Conservation (phyloP, 305 asterid genomes). For the Solanum chacoense region DNA sequence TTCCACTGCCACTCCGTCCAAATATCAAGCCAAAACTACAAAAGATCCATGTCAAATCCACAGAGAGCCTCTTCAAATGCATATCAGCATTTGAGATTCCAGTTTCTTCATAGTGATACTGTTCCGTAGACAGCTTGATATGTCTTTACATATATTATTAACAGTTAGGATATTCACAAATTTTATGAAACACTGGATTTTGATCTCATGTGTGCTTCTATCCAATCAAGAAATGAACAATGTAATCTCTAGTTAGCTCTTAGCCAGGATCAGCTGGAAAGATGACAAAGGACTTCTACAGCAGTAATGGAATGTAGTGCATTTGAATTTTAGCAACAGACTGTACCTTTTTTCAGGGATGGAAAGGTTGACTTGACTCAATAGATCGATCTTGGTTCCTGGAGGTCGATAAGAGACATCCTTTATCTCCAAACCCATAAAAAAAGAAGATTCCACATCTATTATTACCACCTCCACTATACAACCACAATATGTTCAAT, state of each 20-base stretch:
- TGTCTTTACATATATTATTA: not conserved
- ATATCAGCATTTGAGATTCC: not conserved
- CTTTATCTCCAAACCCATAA: conserved; percentile 35
- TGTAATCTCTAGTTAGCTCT: not conserved
- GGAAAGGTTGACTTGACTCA: conserved; percentile 53
- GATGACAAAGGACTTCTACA: not conserved
- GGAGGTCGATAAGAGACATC: conserved; percentile 70
- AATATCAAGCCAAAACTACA: conserved; percentile 71
- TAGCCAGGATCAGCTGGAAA: not conserved
- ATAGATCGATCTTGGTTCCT: conserved; percentile 66
- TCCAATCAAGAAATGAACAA: not conserved
- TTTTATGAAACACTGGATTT: not conserved
- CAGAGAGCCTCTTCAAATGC: not conserved
- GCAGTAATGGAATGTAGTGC: not conserved
- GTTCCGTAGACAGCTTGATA: not conserved
- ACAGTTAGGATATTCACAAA: not conserved
- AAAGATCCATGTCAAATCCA: not conserved
- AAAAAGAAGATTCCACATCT: not conserved
- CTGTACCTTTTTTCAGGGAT: conserved; percentile 67
- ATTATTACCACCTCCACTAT: conserved; percentile 1
- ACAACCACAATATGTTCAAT: not conserved
- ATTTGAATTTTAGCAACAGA: not conserved
- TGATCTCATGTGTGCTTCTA: not conserved
- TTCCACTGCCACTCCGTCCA: conserved; percentile 97
- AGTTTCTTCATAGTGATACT: not conserved